A percentile compares a stretch with the other conserved stretches of the same genome.
phyloP scores from a whole-genome alignment of 306 rosid species.

The Quercus parvula region DNA sequence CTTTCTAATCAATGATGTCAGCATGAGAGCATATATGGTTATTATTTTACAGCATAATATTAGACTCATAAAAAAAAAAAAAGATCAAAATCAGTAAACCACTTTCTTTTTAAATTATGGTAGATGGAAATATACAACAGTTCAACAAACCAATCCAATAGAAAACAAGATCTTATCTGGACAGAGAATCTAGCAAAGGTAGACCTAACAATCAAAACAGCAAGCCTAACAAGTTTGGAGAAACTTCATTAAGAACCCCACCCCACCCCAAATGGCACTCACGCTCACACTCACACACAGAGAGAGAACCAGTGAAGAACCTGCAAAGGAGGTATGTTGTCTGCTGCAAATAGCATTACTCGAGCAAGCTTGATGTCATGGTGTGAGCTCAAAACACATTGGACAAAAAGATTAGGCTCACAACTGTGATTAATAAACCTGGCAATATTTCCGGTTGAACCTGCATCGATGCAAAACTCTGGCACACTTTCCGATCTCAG shows the following conservation, averaged over 20 bases:
- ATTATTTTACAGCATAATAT: background rate
- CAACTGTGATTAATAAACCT: conserved; percentile 94
- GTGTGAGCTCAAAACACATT: conserved; percentile 90
- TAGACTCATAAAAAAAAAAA: background rate
- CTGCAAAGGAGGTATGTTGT: conserved; percentile 96
- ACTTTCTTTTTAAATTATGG: background rate
- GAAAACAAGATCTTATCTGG: background rate
- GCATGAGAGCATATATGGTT: background rate
- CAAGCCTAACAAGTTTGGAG: too few relatives aligned
- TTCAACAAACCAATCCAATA: background rate
- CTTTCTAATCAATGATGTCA: background rate
- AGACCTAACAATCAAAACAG: background rate
- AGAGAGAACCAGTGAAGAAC: conserved; percentile 29
- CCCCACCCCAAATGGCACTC: too few relatives aligned
- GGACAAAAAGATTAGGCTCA: conserved; percentile 93
- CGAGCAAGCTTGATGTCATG: conserved; percentile 76
- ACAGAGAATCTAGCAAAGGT: background rate
- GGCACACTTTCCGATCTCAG: conserved; percentile 56
- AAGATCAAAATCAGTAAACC: background rate
- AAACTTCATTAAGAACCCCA: too few relatives aligned
- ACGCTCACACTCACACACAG: too few relatives aligned
- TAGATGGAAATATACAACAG: background rate
- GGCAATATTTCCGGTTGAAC: conserved; percentile 76
- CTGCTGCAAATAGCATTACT: conserved; percentile 89
- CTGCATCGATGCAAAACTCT: conserved; percentile 92